Evolutionary conservation across 768 basidiomycete genomes (phyloP).

Genomic region (Albatrellus ellisii): DNA sequence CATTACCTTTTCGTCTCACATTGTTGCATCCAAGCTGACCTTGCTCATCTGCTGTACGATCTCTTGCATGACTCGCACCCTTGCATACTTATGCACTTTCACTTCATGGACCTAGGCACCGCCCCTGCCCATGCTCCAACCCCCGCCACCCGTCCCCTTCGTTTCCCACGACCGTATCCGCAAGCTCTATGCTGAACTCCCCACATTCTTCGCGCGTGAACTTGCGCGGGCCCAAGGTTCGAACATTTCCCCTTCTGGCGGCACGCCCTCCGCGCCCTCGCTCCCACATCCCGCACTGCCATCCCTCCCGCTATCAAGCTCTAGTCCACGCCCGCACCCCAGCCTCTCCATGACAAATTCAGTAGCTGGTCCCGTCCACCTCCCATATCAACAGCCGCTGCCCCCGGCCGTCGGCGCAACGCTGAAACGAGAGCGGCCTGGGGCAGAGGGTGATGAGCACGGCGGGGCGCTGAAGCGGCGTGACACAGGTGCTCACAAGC

Average conservation of each 20-base stretch:
- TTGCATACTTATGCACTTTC: too few species aligned
- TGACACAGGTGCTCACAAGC: slow-evolving; percentile 53
- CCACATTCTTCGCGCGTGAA: slow-evolving; percentile 43
- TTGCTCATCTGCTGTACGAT: background rate
- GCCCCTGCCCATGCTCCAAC: slow-evolving; percentile 43
- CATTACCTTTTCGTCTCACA: slow-evolving; percentile 7
- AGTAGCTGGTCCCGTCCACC: too few species aligned
- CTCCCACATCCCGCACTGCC: background rate
- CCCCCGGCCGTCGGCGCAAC: slow-evolving; percentile 16
- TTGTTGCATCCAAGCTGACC: background rate
- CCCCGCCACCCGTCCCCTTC: slow-evolving; percentile 38
- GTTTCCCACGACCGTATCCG: slow-evolving; percentile 43
- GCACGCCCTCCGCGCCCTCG: background rate
- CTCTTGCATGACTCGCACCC: background rate
- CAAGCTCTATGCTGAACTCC: slow-evolving; percentile 49
- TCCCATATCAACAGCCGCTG: slow-evolving; percentile 11
- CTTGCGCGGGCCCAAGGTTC: slow-evolving; percentile 17
- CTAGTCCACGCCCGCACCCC: too few species aligned
- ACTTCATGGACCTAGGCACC: too few species aligned
- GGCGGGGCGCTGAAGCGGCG: slow-evolving; percentile 49
- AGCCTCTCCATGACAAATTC: too few species aligned
- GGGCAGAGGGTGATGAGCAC: slow-evolving; percentile 38
- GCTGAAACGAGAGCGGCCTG: slow-evolving; percentile 50
- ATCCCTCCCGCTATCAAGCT: background rate
- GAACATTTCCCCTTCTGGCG: too few species aligned